A percentile compares a stretch with the other conserved stretches of the same genome.
Conservation (phyloP, 78 protist genomes). For the Fonticula alba region DNA sequence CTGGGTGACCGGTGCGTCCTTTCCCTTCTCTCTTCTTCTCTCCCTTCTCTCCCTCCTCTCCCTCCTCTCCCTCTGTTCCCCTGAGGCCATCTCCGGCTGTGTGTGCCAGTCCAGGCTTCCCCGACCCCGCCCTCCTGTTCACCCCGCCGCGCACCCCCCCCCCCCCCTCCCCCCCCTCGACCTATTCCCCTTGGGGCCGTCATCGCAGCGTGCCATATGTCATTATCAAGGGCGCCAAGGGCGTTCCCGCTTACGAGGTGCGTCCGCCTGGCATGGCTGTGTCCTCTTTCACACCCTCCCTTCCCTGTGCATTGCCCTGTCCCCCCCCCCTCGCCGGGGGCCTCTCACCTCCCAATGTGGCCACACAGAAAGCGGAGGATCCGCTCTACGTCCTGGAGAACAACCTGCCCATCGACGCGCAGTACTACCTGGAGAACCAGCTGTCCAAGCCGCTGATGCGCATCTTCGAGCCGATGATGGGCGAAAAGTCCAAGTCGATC, state of each 20-base stretch:
- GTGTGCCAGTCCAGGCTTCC: too few relatives aligned
- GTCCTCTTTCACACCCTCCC: too few relatives aligned
- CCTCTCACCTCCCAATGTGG: too few relatives aligned
- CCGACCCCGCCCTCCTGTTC: constrained; percentile 1
- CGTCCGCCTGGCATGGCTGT: too few relatives aligned
- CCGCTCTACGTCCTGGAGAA: constrained; percentile 93
- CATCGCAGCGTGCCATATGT: constrained; percentile 98
- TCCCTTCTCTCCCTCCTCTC: constrained; percentile 8
- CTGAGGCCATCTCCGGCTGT: background rate
- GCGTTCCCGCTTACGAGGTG: constrained; percentile 72
- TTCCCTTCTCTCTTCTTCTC: background rate
- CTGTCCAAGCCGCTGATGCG: constrained; percentile 73
- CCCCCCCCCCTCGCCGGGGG: too few relatives aligned
- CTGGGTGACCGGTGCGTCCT: background rate
- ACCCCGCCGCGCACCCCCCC: too few relatives aligned
- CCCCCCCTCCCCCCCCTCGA: too few relatives aligned
- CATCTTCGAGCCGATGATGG: constrained; percentile 75
- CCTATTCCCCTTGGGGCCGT: too few relatives aligned
- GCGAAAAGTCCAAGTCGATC: constrained; percentile 19
- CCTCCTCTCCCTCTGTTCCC: background rate
- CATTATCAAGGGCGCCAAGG: constrained; percentile 55
- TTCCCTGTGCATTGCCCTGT: too few relatives aligned
- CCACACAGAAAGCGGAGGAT: constrained; percentile 88
- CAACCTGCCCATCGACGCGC: constrained; percentile 81
- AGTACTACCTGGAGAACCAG: constrained; percentile 91